phyloP scores from a whole-genome alignment of 2,329 filamentous ascomycete species.

The Coniella vitis region DNA sequence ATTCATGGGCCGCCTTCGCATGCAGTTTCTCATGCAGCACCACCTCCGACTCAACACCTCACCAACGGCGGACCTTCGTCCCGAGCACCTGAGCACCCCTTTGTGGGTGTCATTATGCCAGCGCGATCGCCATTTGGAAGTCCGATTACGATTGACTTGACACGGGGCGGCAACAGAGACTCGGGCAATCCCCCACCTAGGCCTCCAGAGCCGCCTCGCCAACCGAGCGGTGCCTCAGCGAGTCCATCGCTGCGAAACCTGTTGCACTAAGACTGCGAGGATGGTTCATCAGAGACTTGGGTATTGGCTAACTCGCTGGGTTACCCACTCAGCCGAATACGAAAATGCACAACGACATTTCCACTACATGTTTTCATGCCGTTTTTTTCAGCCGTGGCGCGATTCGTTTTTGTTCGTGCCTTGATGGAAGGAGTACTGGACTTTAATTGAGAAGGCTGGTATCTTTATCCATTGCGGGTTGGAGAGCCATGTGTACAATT shows the following conservation, averaged over 20 bases:
- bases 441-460: too few species aligned
- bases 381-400: too few species aligned
- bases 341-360: too few species aligned
- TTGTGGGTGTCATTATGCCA: too few species aligned
- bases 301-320: too few species aligned
- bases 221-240: conserved; percentile 63
- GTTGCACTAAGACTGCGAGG: conserved; percentile 44
- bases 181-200: conserved; percentile 25
- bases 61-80: conserved; percentile 34
- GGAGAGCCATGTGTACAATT: conserved; percentile 8
- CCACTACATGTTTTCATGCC: too few species aligned
- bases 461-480: background rate
- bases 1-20: background rate
- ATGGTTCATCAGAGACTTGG: too few species aligned
- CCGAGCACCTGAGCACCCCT: conserved; percentile 34
- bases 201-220: conserved; percentile 32
- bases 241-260: conserved; percentile 71
- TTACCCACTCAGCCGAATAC: too few species aligned
- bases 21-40: conserved; percentile 21
- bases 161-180: conserved; percentile 25
- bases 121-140: conserved; percentile 32
- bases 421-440: background rate
- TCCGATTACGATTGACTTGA: conserved; percentile 21
- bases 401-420: too few species aligned
- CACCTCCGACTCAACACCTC: conserved; percentile 25